Evolutionary conservation across 2,329 filamentous ascomycete genomes (phyloP).

Genomic region (Calonectria multiphialidica): DNA sequence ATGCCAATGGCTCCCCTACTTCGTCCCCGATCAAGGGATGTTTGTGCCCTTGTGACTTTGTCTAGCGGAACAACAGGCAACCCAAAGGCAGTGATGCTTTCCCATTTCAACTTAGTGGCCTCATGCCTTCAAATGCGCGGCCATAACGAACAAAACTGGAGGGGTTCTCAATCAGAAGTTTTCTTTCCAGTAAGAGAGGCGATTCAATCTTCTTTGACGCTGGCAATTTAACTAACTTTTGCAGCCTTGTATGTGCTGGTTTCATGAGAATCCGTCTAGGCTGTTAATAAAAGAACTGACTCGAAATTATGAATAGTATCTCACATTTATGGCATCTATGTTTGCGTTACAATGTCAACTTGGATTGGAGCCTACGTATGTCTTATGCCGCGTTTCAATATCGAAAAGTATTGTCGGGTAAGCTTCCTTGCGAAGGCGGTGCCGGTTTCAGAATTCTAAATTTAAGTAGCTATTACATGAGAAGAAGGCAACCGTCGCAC

Average conservation of each 20-base stretch:
- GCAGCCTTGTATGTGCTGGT: no score
- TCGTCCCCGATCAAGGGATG: not conserved
- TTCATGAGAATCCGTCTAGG: no score
- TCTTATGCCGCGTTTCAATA: constrained; percentile 9
- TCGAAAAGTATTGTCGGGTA: not conserved
- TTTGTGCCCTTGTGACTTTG: not conserved
- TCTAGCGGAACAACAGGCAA: constrained; percentile 5
- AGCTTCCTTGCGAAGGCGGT: not conserved
- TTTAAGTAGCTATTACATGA: not conserved
- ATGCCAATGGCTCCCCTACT: not conserved
- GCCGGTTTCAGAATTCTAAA: no score
- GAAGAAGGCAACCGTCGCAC: not conserved
- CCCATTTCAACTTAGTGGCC: constrained; percentile 7
- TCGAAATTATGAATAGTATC: not conserved
- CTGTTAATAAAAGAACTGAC: no score
- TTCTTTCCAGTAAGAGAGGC: not conserved
- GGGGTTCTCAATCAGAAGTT: not conserved
- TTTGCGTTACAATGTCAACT: not conserved
- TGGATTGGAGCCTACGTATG: constrained; percentile 4
- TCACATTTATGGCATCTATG: not conserved
- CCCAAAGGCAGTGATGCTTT: constrained; percentile 10
- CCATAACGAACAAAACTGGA: constrained; percentile 6
- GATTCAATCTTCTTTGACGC: no score
- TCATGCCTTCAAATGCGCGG: not conserved
- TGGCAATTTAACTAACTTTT: no score